phyloP scores from a whole-genome alignment of 768 basidiomycete species.

The Lactifluus rugatus region DNA sequence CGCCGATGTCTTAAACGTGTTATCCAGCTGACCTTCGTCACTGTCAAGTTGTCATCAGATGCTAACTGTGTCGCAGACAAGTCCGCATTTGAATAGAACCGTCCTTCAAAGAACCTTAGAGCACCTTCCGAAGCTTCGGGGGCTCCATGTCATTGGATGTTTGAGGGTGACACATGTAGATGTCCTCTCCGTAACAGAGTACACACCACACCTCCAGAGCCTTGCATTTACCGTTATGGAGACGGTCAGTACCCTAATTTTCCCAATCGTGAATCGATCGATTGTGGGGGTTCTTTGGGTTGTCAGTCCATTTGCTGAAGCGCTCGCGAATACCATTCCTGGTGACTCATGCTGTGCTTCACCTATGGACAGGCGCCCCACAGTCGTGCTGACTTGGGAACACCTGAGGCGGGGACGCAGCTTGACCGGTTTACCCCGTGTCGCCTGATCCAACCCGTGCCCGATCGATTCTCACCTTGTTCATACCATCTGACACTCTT shows the following conservation, averaged over 20 bases:
- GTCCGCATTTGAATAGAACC: conserved; percentile 42
- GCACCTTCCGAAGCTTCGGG: conserved; percentile 43
- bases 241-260: conserved; percentile 33
- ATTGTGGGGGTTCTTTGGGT: background rate
- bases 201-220: conserved; percentile 48
- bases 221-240: conserved; percentile 56
- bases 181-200: conserved; percentile 36
- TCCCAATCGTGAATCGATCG: background rate
- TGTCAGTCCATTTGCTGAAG: background rate
- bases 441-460: background rate
- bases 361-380: background rate
- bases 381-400: background rate
- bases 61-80: conserved; percentile 35
- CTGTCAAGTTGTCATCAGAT: conserved; percentile 10
- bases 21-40: conserved; percentile 4
- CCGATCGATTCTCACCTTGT: conserved; percentile 3
- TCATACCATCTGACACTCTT: conserved; percentile 30
- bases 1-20: conserved; percentile 2
- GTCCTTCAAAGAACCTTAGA: conserved; percentile 40
- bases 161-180: conserved; percentile 42
- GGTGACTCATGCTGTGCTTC: background rate
- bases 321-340: background rate
- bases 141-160: conserved; percentile 55
- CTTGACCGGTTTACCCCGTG: background rate
- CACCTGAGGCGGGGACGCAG: background rate